Evolutionary conservation across 805 yeast genomes (phyloP).

Genomic region (Spathaspora arborariae): DNA sequence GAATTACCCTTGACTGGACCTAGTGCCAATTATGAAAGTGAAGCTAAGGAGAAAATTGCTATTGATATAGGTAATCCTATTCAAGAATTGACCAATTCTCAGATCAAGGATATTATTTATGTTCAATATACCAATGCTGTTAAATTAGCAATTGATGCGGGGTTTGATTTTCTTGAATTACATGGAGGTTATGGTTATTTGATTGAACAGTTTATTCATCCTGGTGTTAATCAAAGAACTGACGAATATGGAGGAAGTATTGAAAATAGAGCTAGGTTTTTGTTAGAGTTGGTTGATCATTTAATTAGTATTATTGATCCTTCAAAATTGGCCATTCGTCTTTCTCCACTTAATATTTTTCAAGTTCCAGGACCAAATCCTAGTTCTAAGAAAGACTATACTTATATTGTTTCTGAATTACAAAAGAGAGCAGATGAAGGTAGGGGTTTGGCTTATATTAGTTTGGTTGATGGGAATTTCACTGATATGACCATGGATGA

Average conservation of each 20-base stretch:
- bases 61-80: conserved; percentile 16
- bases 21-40: conserved; percentile 15
- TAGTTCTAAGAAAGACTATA: conserved; percentile 23
- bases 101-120: conserved; percentile 17
- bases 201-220: conserved; percentile 34
- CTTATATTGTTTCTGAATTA: conserved; percentile 27
- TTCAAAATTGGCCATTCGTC: conserved; percentile 25
- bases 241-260: conserved; percentile 33
- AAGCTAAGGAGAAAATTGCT: conserved; percentile 12
- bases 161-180: conserved; percentile 39
- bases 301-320: conserved; percentile 23
- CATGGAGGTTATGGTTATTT: conserved; percentile 42
- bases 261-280: conserved; percentile 36
- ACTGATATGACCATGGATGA: conserved; percentile 2
- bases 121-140: conserved; percentile 24
- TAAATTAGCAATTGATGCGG: conserved; percentile 25
- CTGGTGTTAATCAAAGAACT: conserved; percentile 29
- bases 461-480: conserved; percentile 22
- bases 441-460: conserved; percentile 32
- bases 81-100: conserved; percentile 18
- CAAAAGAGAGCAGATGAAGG: conserved; percentile 27
- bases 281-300: conserved; percentile 32
- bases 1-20: conserved; percentile 17
- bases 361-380: conserved; percentile 23
- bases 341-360: conserved; percentile 33